Percentiles rank a stretch among this genome's conserved stretches.
Conservation (phyloP, 495 filamentous ascomycete species). For the Penicillium turbatum region DNA sequence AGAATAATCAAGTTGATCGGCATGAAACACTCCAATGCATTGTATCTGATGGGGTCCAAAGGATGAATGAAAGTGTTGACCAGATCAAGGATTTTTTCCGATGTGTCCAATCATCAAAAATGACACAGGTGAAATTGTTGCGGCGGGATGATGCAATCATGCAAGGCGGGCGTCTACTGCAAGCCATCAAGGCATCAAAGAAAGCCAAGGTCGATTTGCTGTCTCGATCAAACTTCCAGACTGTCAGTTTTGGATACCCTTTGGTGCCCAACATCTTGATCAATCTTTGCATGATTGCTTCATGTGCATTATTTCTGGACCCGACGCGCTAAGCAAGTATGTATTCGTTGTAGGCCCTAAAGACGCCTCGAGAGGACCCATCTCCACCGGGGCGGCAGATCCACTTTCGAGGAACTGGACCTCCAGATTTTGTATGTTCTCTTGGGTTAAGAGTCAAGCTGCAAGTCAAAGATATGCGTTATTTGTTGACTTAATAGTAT, state of each 20-base stretch:
- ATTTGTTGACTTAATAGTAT: background rate
- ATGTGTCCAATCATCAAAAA: constrained; percentile 6
- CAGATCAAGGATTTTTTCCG: background rate
- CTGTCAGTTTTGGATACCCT: background rate
- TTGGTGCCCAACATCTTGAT: constrained; percentile 8
- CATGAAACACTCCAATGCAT: background rate
- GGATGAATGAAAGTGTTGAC: background rate
- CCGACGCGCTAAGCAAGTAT: background rate
- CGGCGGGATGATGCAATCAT: constrained; percentile 23
- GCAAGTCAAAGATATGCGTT: background rate
- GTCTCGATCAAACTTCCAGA: constrained; percentile 3
- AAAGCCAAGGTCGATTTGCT: constrained; percentile 13
- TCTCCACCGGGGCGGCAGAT: constrained; percentile 9
- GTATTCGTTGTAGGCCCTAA: background rate
- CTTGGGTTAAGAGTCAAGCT: background rate
- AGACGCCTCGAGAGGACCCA: background rate
- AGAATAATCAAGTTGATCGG: background rate
- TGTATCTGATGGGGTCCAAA: background rate
- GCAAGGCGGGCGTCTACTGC: constrained; percentile 18
- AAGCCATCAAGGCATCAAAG: constrained; percentile 13
- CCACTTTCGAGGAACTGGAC: constrained; percentile 7
- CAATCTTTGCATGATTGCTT: background rate
- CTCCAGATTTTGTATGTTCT: background rate
- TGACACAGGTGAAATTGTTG: constrained; percentile 3
- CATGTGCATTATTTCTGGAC: background rate